These are phyloP conservation scores for Neurospora sp. DNA, from an alignment of 495 filamentous ascomycete genomes.

Conservation along the genomic window DNA sequence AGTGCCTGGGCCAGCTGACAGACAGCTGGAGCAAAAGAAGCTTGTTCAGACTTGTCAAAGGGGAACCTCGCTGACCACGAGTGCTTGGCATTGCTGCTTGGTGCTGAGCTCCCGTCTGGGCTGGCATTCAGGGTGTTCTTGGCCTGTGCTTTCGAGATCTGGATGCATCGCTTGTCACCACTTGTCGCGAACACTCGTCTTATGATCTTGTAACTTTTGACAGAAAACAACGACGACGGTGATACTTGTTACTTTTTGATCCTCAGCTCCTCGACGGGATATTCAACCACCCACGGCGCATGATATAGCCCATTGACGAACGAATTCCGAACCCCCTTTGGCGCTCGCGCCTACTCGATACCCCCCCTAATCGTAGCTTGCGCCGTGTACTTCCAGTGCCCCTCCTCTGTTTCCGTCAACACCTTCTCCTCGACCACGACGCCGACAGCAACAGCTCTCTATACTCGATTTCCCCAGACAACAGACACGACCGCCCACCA, in stretches of 20 bases:
- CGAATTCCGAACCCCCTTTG: neutral
- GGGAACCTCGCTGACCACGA: neutral
- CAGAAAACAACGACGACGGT: neutral
- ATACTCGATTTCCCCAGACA: constrained; percentile 1
- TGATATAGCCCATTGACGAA: constrained; percentile 3
- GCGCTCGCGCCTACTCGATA: neutral
- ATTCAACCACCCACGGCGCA: neutral
- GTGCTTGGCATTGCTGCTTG: constrained; percentile 2
- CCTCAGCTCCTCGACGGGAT: neutral
- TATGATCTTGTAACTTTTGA: neutral
- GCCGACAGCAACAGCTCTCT: neutral
- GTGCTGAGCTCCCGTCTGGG: neutral
- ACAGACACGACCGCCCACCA: constrained; percentile 32
- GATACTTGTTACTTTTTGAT: neutral
- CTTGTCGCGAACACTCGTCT: neutral
- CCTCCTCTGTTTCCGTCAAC: neutral
- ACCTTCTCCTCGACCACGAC: constrained; percentile 1
- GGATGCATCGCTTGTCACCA: neutral
- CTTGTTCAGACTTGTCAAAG: neutral
- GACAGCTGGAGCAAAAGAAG: neutral
- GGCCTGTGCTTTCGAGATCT: neutral
- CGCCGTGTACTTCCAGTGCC: neutral
- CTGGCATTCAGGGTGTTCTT: neutral
- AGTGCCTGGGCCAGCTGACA: neutral
- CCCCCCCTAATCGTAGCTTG: neutral